Evolutionary conservation across 257 asterid genomes (phyloP), one percentile per base, ranked within the genome.

Genomic region (Marsdenia floribunda): DNA sequence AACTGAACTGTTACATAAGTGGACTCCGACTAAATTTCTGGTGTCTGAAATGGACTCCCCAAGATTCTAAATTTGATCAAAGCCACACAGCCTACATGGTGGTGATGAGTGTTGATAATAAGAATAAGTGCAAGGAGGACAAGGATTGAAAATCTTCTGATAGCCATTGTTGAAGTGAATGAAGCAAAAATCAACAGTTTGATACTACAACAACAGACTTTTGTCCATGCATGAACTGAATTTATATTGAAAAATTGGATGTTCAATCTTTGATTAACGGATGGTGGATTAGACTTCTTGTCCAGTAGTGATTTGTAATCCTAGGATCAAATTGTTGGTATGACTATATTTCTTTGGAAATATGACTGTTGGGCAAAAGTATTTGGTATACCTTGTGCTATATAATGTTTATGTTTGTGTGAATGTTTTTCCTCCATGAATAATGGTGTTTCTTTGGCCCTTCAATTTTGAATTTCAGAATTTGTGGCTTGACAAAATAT

Each of bases 31-130:
- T 29, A 29, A 29, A 29, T 75, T 75, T 15, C 79, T 68, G 10
- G 74, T 68, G 22, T 75, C 74, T 6, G 60, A 38, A 6, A 50
- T 66, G 22, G 79, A 67, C 53, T 69, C 74, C 13, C 79, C 68
- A 16, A 75, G 14, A 35, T 75, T 72, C 14, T 75, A 75, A 37
- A 75, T 75, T 53, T 75, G 61, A 26, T 75, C 59, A 40, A 75
- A 67, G 19, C 44, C 47, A 42, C 46, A 60, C 54, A 72, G 50
- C 21, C 11, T 35, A 4, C 12, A 58, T 37, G 72, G 12, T 37
- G 72, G 12, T 35, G 11, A 7, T 44, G 38, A 15, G 37, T 55
- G 0, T n/a, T 68, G 35, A 21, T 68, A 57, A 15, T 4, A 40
- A 29, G n/a, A 22, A 60, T 9, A 61, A 61, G 68, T 2, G n/a